phyloP scores from a whole-genome alignment of 2,329 filamentous ascomycete species.

The Didymella exigua region DNA sequence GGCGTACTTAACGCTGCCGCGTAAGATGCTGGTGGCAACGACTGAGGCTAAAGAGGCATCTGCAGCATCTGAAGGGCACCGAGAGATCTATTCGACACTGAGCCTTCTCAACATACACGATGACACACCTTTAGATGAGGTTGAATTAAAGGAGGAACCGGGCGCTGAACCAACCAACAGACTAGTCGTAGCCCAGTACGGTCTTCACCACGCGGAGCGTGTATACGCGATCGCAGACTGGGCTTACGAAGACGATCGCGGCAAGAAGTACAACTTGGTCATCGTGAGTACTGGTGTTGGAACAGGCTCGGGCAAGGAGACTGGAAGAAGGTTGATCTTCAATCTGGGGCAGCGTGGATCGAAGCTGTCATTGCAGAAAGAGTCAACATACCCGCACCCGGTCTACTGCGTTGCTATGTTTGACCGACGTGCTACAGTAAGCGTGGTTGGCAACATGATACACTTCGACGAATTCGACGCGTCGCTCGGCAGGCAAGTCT shows the following conservation, averaged over 20 bases:
- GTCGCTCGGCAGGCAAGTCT: conserved; percentile 25
- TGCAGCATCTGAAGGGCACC: conserved; percentile 38
- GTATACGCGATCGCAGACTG: conserved; percentile 69
- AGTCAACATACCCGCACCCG: conserved; percentile 36
- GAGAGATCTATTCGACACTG: conserved; percentile 46
- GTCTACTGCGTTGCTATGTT: conserved; percentile 42
- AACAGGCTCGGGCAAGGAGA: conserved; percentile 23
- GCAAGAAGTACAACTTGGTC: conserved; percentile 66
- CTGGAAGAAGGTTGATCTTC: conserved; percentile 40
- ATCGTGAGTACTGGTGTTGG: conserved; percentile 60
- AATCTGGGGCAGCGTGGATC: conserved; percentile 47
- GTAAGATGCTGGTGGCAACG: conserved; percentile 58
- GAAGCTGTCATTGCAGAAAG: conserved; percentile 57
- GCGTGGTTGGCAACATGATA: conserved; percentile 34
- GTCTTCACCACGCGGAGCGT: conserved; percentile 62
- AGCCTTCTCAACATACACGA: conserved; percentile 34
- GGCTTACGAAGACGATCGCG: conserved; percentile 60
- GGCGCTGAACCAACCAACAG: conserved; percentile 40
- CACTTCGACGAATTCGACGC: conserved; percentile 39
- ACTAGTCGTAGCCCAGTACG: conserved; percentile 58
- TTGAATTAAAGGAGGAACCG: conserved; percentile 33
- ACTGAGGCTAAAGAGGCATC: conserved; percentile 43
- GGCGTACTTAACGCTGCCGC: conserved; percentile 52
- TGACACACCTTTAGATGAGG: conserved; percentile 22
- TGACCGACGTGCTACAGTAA: conserved; percentile 33